phyloP scores from a whole-genome alignment of 257 asterid genomes.

The Solanum chiquidenum region DNA sequence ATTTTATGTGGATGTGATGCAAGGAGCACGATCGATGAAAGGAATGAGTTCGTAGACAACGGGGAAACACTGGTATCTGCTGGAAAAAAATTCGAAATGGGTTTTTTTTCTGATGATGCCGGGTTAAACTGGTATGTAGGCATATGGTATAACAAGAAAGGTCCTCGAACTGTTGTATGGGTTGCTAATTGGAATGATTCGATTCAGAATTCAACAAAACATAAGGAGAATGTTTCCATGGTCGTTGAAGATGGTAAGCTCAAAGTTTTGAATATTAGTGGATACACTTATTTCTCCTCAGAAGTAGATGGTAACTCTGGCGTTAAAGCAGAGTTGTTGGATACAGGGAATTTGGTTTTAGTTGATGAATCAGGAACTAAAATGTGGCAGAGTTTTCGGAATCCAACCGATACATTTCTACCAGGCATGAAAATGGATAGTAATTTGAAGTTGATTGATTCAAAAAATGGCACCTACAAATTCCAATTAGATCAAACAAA shows the following conservation, averaged over 20 bases:
- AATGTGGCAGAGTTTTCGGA: slow-evolving; percentile 30
- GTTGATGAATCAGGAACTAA: not conserved
- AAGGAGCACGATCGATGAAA: slow-evolving; percentile 15
- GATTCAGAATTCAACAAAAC: not conserved
- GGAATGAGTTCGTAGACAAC: not conserved
- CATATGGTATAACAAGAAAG: slow-evolving; percentile 19
- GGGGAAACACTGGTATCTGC: slow-evolving; percentile 23
- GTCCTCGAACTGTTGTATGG: slow-evolving; percentile 28
- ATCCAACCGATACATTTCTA: slow-evolving; percentile 34
- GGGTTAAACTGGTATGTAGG: slow-evolving; percentile 15
- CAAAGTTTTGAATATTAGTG: not conserved
- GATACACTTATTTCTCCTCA: not conserved
- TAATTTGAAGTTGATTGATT: no score
- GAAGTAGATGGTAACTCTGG: not conserved
- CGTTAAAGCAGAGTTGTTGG: slow-evolving; percentile 17
- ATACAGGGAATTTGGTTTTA: slow-evolving; percentile 35
- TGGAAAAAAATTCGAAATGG: slow-evolving; percentile 25
- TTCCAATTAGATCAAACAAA: slow-evolving; percentile 1
- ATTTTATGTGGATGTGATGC: slow-evolving; percentile 8
- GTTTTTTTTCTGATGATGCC: slow-evolving; percentile 19
- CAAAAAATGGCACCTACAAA: not conserved
- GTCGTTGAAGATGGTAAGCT: slow-evolving; percentile 24
- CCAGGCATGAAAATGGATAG: slow-evolving; percentile 24
- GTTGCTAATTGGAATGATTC: slow-evolving; percentile 21
- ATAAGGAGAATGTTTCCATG: not conserved